Conservation (phyloP, 352 stramenopile species). For the Globisporangium paroecandrum region DNA sequence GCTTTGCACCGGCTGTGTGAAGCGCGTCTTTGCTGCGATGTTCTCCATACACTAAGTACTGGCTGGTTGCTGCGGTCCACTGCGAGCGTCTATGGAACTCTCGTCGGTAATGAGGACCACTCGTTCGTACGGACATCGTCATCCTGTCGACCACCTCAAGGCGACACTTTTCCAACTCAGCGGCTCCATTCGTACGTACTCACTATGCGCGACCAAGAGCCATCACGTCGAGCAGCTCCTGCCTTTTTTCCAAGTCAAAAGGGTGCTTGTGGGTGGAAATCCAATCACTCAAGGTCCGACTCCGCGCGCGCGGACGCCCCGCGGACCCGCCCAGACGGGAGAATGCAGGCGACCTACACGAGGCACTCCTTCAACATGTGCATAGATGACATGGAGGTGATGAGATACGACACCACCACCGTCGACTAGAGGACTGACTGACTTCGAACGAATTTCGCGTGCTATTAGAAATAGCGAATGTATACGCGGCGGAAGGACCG, state of each 20-base stretch:
- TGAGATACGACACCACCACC: too few species aligned
- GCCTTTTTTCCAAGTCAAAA: too few species aligned
- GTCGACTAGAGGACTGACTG: too few species aligned
- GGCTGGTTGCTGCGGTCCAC: neutral
- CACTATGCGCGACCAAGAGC: too few species aligned
- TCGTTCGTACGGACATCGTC: neutral
- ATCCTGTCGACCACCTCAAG: neutral
- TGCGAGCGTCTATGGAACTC: neutral
- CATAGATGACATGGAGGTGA: neutral
- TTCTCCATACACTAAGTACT: neutral
- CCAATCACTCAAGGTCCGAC: neutral
- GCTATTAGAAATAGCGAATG: neutral
- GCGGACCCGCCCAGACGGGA: neutral
- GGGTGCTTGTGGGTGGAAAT: neutral
- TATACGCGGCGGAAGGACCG: neutral
- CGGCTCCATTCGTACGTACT: too few species aligned
- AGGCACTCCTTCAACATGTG: neutral
- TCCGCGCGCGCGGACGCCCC: neutral
- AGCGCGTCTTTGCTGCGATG: neutral
- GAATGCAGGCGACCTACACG: neutral
- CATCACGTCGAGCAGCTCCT: too few species aligned
- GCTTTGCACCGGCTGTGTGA: neutral
- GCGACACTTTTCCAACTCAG: neutral
- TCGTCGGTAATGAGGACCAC: neutral
- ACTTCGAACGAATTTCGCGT: neutral